Conservation (phyloP, 78 protist species). For the Polysphondylium violaceum region DNA sequence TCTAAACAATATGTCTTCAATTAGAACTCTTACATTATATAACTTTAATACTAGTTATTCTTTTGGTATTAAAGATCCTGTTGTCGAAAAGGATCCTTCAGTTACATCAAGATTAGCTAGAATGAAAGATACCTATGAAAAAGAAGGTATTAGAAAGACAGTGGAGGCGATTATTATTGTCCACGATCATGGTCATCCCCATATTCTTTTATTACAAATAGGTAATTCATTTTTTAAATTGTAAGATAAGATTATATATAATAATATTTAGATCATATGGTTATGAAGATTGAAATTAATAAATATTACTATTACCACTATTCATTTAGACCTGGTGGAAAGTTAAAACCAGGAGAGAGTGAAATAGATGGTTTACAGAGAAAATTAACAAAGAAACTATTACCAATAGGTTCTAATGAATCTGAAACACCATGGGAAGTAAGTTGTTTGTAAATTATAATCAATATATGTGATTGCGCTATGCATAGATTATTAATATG, state of each 20-base stretch:
- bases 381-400: constrained; percentile 79
- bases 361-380: constrained; percentile 85
- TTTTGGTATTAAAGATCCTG: constrained; percentile 65
- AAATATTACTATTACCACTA: not conserved
- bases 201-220: constrained; percentile 84
- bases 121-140: constrained; percentile 72
- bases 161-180: constrained; percentile 86
- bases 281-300: not conserved
- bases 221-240: constrained; percentile 61
- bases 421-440: constrained; percentile 70
- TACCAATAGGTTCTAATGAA: constrained; percentile 41
- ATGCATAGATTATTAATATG: not conserved
- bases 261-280: not conserved
- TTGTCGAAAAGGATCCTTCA: constrained; percentile 52
- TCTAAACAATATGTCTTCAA: no score
- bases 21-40: constrained; percentile 56
- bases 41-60: constrained; percentile 78
- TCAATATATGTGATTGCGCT: not conserved
- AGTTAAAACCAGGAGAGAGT: constrained; percentile 85
- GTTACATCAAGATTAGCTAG: constrained; percentile 58
- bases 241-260: constrained; percentile 9
- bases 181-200: constrained; percentile 92
- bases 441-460: not conserved
- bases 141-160: constrained; percentile 84
- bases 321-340: constrained; percentile 85